Conservation (phyloP, 257 asterid species). For the Catharanthus roseus region DNA sequence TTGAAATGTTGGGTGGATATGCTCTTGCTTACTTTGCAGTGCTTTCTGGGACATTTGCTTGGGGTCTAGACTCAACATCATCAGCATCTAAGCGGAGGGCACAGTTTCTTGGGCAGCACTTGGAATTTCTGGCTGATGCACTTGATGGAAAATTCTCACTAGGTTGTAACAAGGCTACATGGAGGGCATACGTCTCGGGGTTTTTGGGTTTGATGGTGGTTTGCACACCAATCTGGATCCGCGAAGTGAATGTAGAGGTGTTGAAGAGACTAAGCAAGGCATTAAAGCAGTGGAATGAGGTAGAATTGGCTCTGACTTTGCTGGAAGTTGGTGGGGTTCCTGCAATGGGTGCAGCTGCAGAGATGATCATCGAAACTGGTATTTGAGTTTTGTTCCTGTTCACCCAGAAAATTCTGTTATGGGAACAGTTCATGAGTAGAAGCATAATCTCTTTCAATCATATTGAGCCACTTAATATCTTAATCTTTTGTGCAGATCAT, state of each 20-base stretch:
- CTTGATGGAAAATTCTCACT: slow-evolving; percentile 74
- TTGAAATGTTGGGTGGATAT: slow-evolving; percentile 71
- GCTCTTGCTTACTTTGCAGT: slow-evolving; percentile 76
- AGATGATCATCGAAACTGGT: slow-evolving; percentile 64
- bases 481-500: too few relatives aligned
- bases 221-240: slow-evolving; percentile 81
- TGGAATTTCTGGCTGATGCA: slow-evolving; percentile 75
- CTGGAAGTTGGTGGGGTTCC: slow-evolving; percentile 64
- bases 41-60: slow-evolving; percentile 56
- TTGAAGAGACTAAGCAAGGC: slow-evolving; percentile 72
- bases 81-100: slow-evolving; percentile 54
- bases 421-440: too few relatives aligned
- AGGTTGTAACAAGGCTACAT: slow-evolving; percentile 70
- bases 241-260: slow-evolving; percentile 65
- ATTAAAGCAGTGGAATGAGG: slow-evolving; percentile 76
- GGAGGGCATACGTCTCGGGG: slow-evolving; percentile 79
- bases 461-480: too few relatives aligned
- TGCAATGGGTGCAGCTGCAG: slow-evolving; percentile 93
- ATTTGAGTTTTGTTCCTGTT: slow-evolving; percentile 37
- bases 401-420: too few relatives aligned
- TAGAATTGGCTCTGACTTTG: slow-evolving; percentile 71
- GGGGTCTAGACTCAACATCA: slow-evolving; percentile 69
- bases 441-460: too few relatives aligned
- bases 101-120: slow-evolving; percentile 47
- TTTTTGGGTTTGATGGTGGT: slow-evolving; percentile 71